phyloP scores from a whole-genome alignment of 768 basidiomycete species.

The Psilocybe tampanensis region DNA sequence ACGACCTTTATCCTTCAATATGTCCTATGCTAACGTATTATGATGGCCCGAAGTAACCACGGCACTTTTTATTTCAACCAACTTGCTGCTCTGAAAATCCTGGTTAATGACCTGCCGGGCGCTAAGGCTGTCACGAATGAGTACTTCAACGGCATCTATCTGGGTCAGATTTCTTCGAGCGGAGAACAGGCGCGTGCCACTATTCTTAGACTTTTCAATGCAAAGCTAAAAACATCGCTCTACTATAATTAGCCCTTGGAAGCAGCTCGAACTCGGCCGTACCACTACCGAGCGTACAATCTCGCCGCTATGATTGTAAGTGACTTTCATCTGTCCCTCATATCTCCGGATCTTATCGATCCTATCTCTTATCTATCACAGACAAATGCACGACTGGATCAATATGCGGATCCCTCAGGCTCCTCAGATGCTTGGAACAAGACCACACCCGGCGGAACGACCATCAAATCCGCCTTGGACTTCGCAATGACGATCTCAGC shows the following conservation, averaged over 20 bases:
- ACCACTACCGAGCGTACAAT: constrained; percentile 71
- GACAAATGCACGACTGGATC: constrained; percentile 59
- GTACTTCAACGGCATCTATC: constrained; percentile 54
- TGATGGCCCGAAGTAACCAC: constrained; percentile 51
- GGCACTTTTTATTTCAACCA: constrained; percentile 68
- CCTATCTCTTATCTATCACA: constrained; percentile 20
- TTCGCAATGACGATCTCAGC: constrained; percentile 52
- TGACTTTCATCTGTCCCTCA: not conserved
- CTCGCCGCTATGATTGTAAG: constrained; percentile 66
- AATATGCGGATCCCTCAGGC: constrained; percentile 46
- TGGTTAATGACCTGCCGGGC: constrained; percentile 51
- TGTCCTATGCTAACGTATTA: no score
- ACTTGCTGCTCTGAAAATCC: constrained; percentile 54
- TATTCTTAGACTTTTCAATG: not conserved
- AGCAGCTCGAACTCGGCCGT: constrained; percentile 60
- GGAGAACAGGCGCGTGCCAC: constrained; percentile 54
- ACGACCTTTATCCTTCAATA: constrained; percentile 14
- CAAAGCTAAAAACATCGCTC: not conserved
- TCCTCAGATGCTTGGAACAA: constrained; percentile 49
- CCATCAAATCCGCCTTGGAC: constrained; percentile 62
- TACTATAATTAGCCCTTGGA: constrained; percentile 55
- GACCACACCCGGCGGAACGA: constrained; percentile 50
- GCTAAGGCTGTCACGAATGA: constrained; percentile 46
- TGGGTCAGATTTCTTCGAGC: constrained; percentile 52
- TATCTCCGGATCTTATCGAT: not conserved